A percentile compares a stretch with the other conserved stretches of the same genome.
phyloP scores from a whole-genome alignment of 2,329 filamentous ascomycete species.

The Botrytis paeoniae region DNA sequence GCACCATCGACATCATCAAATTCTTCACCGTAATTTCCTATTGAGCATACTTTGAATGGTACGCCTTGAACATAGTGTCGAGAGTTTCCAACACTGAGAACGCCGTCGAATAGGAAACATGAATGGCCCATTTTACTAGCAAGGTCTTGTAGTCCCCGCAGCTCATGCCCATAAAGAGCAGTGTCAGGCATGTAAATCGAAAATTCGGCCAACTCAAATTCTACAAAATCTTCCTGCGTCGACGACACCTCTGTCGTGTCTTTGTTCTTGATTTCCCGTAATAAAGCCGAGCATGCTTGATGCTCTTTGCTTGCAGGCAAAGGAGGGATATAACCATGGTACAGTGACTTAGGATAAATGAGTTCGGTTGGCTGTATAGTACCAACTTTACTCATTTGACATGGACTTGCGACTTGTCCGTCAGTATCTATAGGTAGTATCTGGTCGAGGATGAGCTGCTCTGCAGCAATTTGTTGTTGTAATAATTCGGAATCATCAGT shows the following conservation, averaged over 20 bases:
- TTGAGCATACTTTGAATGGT: slow-evolving; percentile 55
- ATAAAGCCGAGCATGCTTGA: slow-evolving; percentile 23
- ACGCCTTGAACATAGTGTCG: slow-evolving; percentile 52
- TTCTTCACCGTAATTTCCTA: slow-evolving; percentile 62
- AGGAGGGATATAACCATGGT: slow-evolving; percentile 21
- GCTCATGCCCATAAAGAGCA: slow-evolving; percentile 44
- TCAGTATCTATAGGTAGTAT: neutral
- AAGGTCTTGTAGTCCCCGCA: slow-evolving; percentile 55
- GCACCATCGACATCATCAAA: slow-evolving; percentile 48
- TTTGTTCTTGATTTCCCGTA: slow-evolving; percentile 9
- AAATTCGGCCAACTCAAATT: slow-evolving; percentile 57
- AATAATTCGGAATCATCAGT: neutral
- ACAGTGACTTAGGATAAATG: slow-evolving; percentile 24
- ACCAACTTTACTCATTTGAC: neutral
- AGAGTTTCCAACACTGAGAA: slow-evolving; percentile 46
- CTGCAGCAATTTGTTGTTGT: neutral
- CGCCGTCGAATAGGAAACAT: slow-evolving; percentile 58
- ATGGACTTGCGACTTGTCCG: neutral
- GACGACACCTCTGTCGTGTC: neutral
- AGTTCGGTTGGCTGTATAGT: slow-evolving; percentile 14
- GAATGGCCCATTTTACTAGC: slow-evolving; percentile 40
- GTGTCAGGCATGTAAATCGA: slow-evolving; percentile 49
- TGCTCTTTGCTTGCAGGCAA: slow-evolving; percentile 22
- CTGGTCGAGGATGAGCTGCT: neutral
- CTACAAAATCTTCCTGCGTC: slow-evolving; percentile 31